Conservation (phyloP, 768 basidiomycete genomes). For the Leucosporidium yakuticum region DNA sequence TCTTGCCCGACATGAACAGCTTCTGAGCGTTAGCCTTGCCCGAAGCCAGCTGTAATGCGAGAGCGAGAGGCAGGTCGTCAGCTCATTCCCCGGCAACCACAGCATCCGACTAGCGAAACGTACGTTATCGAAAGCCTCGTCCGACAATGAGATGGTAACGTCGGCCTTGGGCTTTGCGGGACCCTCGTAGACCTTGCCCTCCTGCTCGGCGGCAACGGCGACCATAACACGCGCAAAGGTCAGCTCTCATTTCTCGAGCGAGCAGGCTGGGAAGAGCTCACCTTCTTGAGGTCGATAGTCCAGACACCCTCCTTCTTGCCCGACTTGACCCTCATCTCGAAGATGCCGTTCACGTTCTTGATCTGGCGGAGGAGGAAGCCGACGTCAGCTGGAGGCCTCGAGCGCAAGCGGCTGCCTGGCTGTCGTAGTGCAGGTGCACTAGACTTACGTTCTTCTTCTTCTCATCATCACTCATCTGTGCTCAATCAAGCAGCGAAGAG, state of each 20-base stretch:
- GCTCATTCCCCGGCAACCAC: slow-evolving; percentile 3
- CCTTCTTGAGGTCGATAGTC: slow-evolving; percentile 87
- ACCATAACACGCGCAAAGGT: not conserved
- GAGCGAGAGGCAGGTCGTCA: slow-evolving; percentile 59
- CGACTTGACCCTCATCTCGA: slow-evolving; percentile 46
- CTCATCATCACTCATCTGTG: slow-evolving; percentile 40
- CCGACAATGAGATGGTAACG: slow-evolving; percentile 33
- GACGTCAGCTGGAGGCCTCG: not conserved
- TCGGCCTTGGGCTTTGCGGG: slow-evolving; percentile 65
- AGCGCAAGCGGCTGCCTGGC: too few relatives aligned
- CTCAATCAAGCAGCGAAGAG: not conserved
- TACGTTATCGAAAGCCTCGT: slow-evolving; percentile 25
- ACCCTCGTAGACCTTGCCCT: slow-evolving; percentile 69
- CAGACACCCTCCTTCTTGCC: slow-evolving; percentile 72
- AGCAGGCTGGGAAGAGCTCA: slow-evolving; percentile 35
- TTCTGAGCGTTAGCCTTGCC: slow-evolving; percentile 88
- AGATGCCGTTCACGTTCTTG: slow-evolving; percentile 42
- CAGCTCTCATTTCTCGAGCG: not conserved
- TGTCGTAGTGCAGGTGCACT: too few relatives aligned
- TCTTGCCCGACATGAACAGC: slow-evolving; percentile 90
- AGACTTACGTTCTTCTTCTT: slow-evolving; percentile 34
- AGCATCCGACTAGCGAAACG: not conserved
- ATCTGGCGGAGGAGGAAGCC: slow-evolving; percentile 33
- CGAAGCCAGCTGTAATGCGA: slow-evolving; percentile 53
- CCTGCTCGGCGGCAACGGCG: slow-evolving; percentile 42